phyloP scores from a whole-genome alignment of 495 filamentous ascomycete species.

The Penicillium angulare region DNA sequence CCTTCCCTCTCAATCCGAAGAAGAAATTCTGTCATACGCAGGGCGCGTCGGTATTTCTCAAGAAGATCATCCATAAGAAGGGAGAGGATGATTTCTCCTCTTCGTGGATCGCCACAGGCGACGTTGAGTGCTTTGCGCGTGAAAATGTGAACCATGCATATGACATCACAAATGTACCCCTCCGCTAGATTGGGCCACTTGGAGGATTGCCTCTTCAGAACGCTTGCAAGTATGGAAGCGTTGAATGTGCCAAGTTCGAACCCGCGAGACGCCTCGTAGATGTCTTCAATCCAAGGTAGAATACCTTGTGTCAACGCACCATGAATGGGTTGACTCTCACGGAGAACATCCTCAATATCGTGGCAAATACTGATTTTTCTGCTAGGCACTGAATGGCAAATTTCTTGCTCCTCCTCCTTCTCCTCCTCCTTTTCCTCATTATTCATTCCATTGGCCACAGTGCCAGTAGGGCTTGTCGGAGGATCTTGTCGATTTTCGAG shows the following conservation, averaged over 20 bases:
- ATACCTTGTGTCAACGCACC: slow-evolving; percentile 15
- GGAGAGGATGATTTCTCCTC: neutral
- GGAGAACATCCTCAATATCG: neutral
- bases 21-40: slow-evolving; percentile 43
- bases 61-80: slow-evolving; percentile 39
- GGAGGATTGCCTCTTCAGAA: slow-evolving; percentile 52
- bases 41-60: slow-evolving; percentile 36
- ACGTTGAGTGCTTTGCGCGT: slow-evolving; percentile 32
- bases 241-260: slow-evolving; percentile 40
- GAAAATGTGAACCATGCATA: slow-evolving; percentile 47
- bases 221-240: slow-evolving; percentile 33
- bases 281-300: slow-evolving; percentile 27
- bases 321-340: neutral
- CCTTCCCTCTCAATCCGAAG: slow-evolving; percentile 50
- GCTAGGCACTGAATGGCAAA: neutral
- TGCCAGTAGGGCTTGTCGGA: neutral
- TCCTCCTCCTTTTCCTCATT: neutral
- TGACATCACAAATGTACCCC: slow-evolving; percentile 42
- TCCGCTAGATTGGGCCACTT: slow-evolving; percentile 51
- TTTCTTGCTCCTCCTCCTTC: neutral
- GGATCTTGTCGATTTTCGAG: neutral
- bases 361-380: neutral
- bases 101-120: neutral
- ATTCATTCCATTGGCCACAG: neutral
- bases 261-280: slow-evolving; percentile 28